Evolutionary conservation across 768 basidiomycete species (phyloP), one percentile per base, ranked within the genome.

Genomic region (Rhodocollybia butyracea): DNA sequence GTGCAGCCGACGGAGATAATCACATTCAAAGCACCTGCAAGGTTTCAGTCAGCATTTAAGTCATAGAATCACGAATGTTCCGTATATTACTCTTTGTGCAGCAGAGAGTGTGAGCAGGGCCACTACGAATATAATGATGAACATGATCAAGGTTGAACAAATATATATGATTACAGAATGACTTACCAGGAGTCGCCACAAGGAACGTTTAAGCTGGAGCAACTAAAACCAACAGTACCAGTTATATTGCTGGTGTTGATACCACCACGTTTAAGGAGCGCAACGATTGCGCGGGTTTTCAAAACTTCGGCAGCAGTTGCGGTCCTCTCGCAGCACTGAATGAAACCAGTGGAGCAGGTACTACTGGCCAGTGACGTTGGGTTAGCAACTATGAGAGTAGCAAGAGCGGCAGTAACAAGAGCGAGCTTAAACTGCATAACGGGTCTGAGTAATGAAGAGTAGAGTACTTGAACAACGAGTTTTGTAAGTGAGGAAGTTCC

Each of bases 241-340:
- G 29, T 41, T 26, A 56, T 17, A 24, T 56, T 47, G 13, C 51
- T 46, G 13, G 41, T n/a, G 10, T 40, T 40, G n/a, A 56, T 42
- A 21, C 39, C 47, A 27, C 40, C 22, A 22, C 21, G 24, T n/a
- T n/a, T 39, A 21, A 56, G 39, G 21, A 42, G 30, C 7, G 19
- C 19, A 17, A 47, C 11, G 5, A 27, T 40, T 32, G 47, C 21
- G 22, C 12, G 7, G 39, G n/a, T n/a, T n/a, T n/a, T n/a, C n/a
- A n/a, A n/a, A n/a, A n/a, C n/a, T n/a, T 27, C 29, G 31, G 26
- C 2, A 17, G 55, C 55, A 13, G 32, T 2, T 12, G 17, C n/a
- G 39, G 60, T 57, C 19, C 31, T 55, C 30, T 61, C 54, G 54
- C 63, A 64, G 53, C 63, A 64, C 36, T 64, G 62, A 26, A 61